phyloP scores from a whole-genome alignment of 1,284 basidiomycete genomes.

The Irpex rosettiformis region DNA sequence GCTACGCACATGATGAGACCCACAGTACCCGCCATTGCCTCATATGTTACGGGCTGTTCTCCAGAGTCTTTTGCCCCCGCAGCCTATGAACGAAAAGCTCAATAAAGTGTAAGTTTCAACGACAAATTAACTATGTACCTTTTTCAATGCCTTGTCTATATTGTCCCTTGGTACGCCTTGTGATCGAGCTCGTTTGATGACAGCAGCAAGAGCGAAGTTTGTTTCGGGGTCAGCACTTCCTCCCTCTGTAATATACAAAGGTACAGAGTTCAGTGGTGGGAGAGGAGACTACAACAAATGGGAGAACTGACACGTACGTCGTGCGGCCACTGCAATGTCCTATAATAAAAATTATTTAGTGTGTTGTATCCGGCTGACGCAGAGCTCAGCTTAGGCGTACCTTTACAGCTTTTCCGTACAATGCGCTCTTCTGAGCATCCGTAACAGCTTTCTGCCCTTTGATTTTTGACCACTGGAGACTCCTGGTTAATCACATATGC shows the following conservation, averaged over 20 bases:
- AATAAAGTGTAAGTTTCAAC: no score
- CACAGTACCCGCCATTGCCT: slow-evolving; percentile 69
- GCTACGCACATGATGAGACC: slow-evolving; percentile 73
- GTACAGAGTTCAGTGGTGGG: not conserved
- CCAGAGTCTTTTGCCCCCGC: slow-evolving; percentile 47
- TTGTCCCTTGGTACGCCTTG: slow-evolving; percentile 76
- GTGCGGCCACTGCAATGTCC: slow-evolving; percentile 70
- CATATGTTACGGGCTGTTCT: slow-evolving; percentile 59
- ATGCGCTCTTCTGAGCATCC: slow-evolving; percentile 61
- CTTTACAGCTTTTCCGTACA: slow-evolving; percentile 57
- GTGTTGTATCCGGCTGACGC: not conserved
- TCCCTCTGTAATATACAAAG: slow-evolving; percentile 41
- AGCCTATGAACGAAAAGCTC: slow-evolving; percentile 39
- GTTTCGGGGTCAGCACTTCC: slow-evolving; percentile 62
- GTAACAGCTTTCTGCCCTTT: slow-evolving; percentile 75
- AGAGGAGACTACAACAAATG: not conserved
- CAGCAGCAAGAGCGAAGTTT: slow-evolving; percentile 61
- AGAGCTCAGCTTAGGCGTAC: slow-evolving; percentile 37
- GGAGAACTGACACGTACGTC: slow-evolving; percentile 44
- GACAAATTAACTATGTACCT: slow-evolving; percentile 37
- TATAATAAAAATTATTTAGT: slow-evolving; percentile 26
- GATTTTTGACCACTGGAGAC: slow-evolving; percentile 80
- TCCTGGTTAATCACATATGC: not conserved
- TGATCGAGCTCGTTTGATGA: slow-evolving; percentile 59
- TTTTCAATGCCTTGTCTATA: slow-evolving; percentile 67